Base-by-base conservation (phyloP, 768 basidiomycete species). In the Mycena albidolilacea region DNA sequence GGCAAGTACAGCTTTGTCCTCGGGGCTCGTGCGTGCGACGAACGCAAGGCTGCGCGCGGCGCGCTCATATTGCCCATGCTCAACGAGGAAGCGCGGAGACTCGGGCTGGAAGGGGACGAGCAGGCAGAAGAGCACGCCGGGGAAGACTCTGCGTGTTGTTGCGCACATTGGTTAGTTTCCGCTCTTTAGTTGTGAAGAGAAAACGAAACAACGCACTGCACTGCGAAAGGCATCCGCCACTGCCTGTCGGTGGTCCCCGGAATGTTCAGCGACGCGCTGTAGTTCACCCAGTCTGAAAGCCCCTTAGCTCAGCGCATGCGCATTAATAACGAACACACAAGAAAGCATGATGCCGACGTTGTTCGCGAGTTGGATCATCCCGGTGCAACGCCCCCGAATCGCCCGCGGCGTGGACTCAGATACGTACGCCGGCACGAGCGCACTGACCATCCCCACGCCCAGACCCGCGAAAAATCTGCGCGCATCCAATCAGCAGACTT, bases 401-500 rank as follows among this genome's bases (percentile, higher is more conserved):
- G 79, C 76, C 65, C 80, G 84, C 3, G 88, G 88, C 3, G 85
- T 83, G 64, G 82, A 88, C 77, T 90, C 89, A 3, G 87, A 88
- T 11, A 88, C 83, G 50, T 90, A 90, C 0, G 87, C 81, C 17
- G 89, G 88, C 8, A 88, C 84, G 4, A 89, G 78, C 7, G 87
- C 86, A 1, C 86, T 85, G 8, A 86, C 83, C 84, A 88, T 87
- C n/a, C 90, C 90, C 35, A 91, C 85, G 7, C 92, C 91, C 62
- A 91, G 82, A 23, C 92, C 92, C 11, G 88, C 85, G 0, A 93
- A 70, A 80, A 92, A 92, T 5, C 71, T 91, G 82, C 30, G 85
- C 2, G 12, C 15, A 9, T 35, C 21, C 88, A 48, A 63, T 89
- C 87, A 0, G 89, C 17, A 58, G 15, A 7, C 15, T 48, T 17